Percentiles rank a stretch among this genome's conserved stretches.
These are phyloP conservation scores for Ustilago vetiveriae DNA, from an alignment of 1,284 basidiomycete genomes.

Conservation along the genomic window DNA sequence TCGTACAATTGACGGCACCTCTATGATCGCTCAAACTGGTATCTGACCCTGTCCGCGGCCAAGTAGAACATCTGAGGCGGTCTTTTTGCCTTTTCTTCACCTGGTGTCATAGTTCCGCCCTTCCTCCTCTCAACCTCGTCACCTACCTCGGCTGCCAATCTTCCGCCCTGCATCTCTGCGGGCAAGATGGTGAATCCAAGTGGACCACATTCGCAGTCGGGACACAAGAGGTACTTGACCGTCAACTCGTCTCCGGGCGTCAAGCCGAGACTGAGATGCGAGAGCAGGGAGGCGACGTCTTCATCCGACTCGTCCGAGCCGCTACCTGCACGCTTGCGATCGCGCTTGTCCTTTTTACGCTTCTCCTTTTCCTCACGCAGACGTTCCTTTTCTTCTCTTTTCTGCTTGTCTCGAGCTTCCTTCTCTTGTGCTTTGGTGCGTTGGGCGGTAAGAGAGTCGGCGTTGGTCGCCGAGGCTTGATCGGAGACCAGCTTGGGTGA, in stretches of 20 bases:
- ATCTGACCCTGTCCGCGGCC: constrained; percentile 58
- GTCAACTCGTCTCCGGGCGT: constrained; percentile 50
- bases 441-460: constrained; percentile 1
- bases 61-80: constrained; percentile 52
- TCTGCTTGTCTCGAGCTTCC: constrained; percentile 29
- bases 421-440: constrained; percentile 33
- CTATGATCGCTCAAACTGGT: constrained; percentile 47
- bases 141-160: constrained; percentile 53
- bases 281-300: constrained; percentile 29
- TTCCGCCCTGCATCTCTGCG: constrained; percentile 46
- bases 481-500: constrained; percentile 1
- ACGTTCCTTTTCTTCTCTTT: constrained; percentile 34
- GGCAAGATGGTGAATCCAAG: constrained; percentile 61
- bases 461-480: constrained; percentile 9
- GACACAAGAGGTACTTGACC: constrained; percentile 64
- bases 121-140: constrained; percentile 48
- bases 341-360: constrained; percentile 32
- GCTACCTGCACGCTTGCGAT: constrained; percentile 27
- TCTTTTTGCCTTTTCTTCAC: constrained; percentile 13
- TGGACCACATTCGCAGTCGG: constrained; percentile 66
- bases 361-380: constrained; percentile 26
- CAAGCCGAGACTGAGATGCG: constrained; percentile 43
- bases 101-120: constrained; percentile 16
- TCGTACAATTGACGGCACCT: too few relatives aligned
- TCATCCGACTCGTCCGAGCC: constrained; percentile 37